Base-by-base conservation (phyloP, 2,329 filamentous ascomycete species). In the Penicillium sp. region DNA sequence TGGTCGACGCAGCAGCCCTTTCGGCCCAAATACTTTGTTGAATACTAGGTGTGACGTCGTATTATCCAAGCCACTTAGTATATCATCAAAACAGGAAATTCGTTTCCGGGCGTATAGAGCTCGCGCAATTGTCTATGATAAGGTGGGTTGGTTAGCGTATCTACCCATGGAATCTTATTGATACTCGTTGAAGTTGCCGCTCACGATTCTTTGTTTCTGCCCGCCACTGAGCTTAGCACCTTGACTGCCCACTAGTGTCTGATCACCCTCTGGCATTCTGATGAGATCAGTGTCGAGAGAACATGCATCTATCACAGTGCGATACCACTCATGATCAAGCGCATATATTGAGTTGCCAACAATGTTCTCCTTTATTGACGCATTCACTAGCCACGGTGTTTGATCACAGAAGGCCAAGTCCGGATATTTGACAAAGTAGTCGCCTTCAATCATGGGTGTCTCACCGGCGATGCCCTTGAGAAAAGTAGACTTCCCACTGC, bases 401-500 rank as follows among this genome's bases (percentile, higher is more conserved):
- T 69, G 57, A 2, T 61, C 60, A 47, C 64, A 69, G 37, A 61
- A 69, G 2, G 65, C 64, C 6, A 66, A 32, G 21, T 62, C 55
- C 7, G 46, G 47, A 29, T 56, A 46, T 23, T 45, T 49, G 1
- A 62, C 40, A 37, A 53, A 47, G 49, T 58, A 7, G 1, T 57
- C 44, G 2, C 58, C 59, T 13, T 55, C 47, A 2, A 55, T 18
- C 7, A 62, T 15, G 1, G 53, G 45, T 3, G 64, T 61, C 33
- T 74, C 71, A 39, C 67, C 64, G 1, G 72, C 54, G 1, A 74
- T 42, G 4, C 60, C 58, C 46, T 68, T 68, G 8, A 72, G 62
- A 8, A 79, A 62, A 0, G 75, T 78, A 6, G 76, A 78, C 54
- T 80, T 80, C 2, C 77, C 78, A 52, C 73, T 74, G 4, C 74